Percentiles rank a stretch among this genome's conserved stretches.
These are phyloP conservation scores for Musa itinerans DNA, from an alignment of 176 grass and related monocot species.

Conservation along the genomic window DNA sequence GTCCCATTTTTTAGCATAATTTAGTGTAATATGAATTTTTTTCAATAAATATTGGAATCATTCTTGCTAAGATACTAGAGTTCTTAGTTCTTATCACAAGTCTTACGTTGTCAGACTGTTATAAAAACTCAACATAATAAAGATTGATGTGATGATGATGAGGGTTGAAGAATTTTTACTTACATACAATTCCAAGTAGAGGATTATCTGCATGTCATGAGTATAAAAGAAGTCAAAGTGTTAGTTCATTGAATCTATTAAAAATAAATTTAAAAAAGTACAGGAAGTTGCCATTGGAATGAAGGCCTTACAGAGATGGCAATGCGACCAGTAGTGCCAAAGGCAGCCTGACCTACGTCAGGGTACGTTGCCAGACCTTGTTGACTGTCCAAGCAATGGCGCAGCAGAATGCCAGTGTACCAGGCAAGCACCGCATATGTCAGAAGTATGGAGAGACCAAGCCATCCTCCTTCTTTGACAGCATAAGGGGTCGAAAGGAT, in stretches of 20 bases:
- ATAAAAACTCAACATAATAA: not conserved
- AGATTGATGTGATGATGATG: not conserved
- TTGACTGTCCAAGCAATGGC: constrained; percentile 71
- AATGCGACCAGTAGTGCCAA: constrained; percentile 65
- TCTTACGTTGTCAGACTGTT: not conserved
- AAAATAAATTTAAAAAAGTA: not conserved
- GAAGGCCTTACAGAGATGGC: constrained; percentile 49
- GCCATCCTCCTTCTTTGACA: constrained; percentile 65
- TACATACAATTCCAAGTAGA: constrained; percentile 92
- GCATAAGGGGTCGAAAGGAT: constrained; percentile 90
- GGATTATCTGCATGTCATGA: constrained; percentile 56
- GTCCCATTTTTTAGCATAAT: too few relatives aligned
- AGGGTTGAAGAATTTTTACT: constrained; percentile 22
- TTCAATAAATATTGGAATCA: too few relatives aligned
- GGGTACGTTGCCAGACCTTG: constrained; percentile 72
- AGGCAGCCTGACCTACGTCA: constrained; percentile 87
- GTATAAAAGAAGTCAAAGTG: not conserved
- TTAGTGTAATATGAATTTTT: too few relatives aligned
- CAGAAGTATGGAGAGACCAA: constrained; percentile 56
- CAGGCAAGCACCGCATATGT: constrained; percentile 58
- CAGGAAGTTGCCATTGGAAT: not conserved
- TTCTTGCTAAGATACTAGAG: too few relatives aligned
- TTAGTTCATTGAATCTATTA: constrained; percentile 11
- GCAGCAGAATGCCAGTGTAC: constrained; percentile 76
- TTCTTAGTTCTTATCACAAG: too few relatives aligned